Evolutionary conservation across 2,329 filamentous ascomycete species (phyloP).

Genomic region (Lachnellula hyalina): DNA sequence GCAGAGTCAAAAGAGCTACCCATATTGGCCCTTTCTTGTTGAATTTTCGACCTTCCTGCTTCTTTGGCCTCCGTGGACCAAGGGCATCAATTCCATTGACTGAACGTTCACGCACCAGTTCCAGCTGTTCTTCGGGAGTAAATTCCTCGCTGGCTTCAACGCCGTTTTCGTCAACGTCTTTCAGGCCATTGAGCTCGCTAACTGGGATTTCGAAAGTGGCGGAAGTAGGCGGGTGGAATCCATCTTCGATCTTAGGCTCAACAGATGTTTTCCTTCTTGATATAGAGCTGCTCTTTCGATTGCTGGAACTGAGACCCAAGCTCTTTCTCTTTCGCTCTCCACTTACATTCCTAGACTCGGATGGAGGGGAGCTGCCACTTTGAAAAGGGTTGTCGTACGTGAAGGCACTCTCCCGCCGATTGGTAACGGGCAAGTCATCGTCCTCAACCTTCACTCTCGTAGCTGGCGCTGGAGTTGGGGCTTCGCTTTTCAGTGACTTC

Average conservation of each 20-base stretch:
- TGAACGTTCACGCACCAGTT: constrained; percentile 66
- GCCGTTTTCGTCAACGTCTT: constrained; percentile 38
- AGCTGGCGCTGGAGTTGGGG: constrained; percentile 23
- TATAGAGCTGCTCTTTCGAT: constrained; percentile 32
- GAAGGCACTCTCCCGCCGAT: constrained; percentile 61
- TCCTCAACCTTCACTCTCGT: constrained; percentile 53
- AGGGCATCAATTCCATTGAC: constrained; percentile 45
- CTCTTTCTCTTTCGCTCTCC: constrained; percentile 43
- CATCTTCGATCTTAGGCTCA: constrained; percentile 42
- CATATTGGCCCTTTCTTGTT: constrained; percentile 61
- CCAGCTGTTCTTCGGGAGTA: constrained; percentile 82
- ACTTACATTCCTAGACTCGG: constrained; percentile 43
- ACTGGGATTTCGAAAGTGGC: constrained; percentile 55
- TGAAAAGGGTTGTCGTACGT: constrained; percentile 92
- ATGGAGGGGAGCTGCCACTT: constrained; percentile 66
- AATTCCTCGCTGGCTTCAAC: constrained; percentile 84
- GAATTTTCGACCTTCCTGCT: constrained; percentile 40
- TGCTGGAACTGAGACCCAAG: constrained; percentile 32
- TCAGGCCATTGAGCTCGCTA: constrained; percentile 35
- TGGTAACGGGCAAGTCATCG: constrained; percentile 34
- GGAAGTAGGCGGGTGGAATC: constrained; percentile 47
- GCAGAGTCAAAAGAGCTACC: constrained; percentile 63
- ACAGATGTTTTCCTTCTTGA: constrained; percentile 47
- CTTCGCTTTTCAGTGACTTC: constrained; percentile 46
- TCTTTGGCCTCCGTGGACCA: constrained; percentile 36